Evolutionary conservation across 805 yeast genomes (phyloP), one percentile per base, ranked within the genome.

Genomic region (Zygosaccharomyces pseudorouxii): DNA sequence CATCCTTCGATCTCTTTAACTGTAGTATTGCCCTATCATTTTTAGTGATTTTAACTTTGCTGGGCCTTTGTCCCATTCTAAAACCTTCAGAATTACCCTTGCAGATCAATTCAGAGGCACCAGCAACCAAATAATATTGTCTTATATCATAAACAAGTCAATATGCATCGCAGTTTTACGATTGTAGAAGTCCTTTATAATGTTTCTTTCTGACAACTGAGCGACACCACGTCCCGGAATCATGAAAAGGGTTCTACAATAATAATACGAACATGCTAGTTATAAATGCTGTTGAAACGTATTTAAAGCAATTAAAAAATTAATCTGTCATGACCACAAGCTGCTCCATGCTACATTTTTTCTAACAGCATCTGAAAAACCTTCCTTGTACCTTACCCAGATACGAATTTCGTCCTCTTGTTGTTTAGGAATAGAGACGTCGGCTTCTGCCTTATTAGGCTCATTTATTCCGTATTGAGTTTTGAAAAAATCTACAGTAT

Each of bases 331-430:
- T 29, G 60, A 54, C 69, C 69, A 86, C 20, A 89, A 65, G 47
- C 78, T 83, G 6, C 70, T 64, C 96, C 96, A 90, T 18, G 82
- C 78, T 20, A 89, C 80, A 46, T 83, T 86, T 59, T 87, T 88
- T 29, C 95, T 70, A 2, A 89, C 97, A 0, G 97, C 97, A 64
- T 88, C 85, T 4, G 95, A 86, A 60, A 84, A 89, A 0, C 97
- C 97, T 67, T 89, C 97, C 54, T 85, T 86, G 62, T 83, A 89
- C 60, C 85, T 88, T n/a, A 89, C 86, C 97, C 97, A 89, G 40
- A 81, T 74, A 57, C 80, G 70, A 27, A 65, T 60, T 37, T 53
- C 69, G 45, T 56, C 67, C 43, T 47, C 51, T 47, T 50, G 58
- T 54, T 45, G 60, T 22, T 55, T 55, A 29, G 27, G 8, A 6